phyloP scores from a whole-genome alignment of 2,329 filamentous ascomycete species.

The Ceratocystis destructans region DNA sequence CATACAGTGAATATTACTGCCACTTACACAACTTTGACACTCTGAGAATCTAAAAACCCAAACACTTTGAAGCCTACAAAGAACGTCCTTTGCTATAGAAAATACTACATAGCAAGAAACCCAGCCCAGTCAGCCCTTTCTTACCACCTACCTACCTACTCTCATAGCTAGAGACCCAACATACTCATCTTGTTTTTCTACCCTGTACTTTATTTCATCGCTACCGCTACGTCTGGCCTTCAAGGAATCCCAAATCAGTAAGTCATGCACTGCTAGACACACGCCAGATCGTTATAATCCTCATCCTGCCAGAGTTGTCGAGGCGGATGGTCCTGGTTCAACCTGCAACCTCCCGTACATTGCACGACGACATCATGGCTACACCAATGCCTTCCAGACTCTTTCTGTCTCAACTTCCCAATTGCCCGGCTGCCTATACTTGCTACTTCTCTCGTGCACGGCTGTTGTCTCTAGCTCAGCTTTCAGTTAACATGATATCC shows the following conservation, averaged over 20 bases:
- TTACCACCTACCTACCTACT: too few relatives aligned
- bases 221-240: too few relatives aligned
- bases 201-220: too few relatives aligned
- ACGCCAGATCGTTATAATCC: neutral
- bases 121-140: too few relatives aligned
- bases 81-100: too few relatives aligned
- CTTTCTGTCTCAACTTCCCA: neutral
- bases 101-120: too few relatives aligned
- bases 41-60: too few relatives aligned
- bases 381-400: neutral
- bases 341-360: neutral
- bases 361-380: neutral
- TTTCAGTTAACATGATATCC: too few relatives aligned
- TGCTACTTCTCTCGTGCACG: neutral
- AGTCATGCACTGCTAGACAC: neutral
- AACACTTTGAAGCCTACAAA: too few relatives aligned
- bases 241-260: neutral
- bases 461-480: neutral
- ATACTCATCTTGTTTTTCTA: too few relatives aligned
- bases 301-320: neutral
- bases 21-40: neutral
- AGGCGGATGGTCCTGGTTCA: neutral
- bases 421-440: neutral
- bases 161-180: too few relatives aligned
- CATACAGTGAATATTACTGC: neutral